phyloP scores from a whole-genome alignment of 768 basidiomycete genomes.

The Mycena albidolilacea region DNA sequence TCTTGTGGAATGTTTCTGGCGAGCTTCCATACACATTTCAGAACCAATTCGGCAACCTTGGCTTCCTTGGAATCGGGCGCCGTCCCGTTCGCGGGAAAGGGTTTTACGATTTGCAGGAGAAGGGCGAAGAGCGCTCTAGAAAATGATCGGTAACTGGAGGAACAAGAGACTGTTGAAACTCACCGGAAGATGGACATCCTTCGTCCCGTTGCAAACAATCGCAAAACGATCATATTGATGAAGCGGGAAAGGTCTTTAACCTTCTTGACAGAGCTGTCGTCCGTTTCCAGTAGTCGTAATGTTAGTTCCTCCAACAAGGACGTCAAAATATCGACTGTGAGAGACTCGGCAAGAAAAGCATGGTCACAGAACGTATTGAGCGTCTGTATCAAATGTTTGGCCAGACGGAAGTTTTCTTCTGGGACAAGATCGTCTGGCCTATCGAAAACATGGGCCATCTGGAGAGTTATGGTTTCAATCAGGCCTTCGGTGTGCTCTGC shows the following conservation, averaged over 20 bases:
- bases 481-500: constrained; percentile 87
- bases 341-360: constrained; percentile 85
- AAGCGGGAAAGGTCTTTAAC: constrained; percentile 95
- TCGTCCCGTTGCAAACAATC: constrained; percentile 91
- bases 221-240: constrained; percentile 98
- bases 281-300: constrained; percentile 91
- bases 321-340: constrained; percentile 88
- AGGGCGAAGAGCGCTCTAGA: constrained; percentile 83
- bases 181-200: constrained; percentile 94
- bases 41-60: constrained; percentile 91
- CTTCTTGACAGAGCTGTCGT: constrained; percentile 86
- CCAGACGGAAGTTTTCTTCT: constrained; percentile 90
- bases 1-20: constrained; percentile 95
- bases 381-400: constrained; percentile 98
- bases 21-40: constrained; percentile 99
- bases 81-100: constrained; percentile 84
- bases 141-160: constrained; percentile 30
- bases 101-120: constrained; percentile 86
- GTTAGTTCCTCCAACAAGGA: constrained; percentile 94
- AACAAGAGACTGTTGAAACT: constrained; percentile 44
- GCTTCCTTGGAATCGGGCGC: constrained; percentile 83
- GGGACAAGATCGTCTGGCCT: constrained; percentile 79
- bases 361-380: constrained; percentile 97
- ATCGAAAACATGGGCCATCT: constrained; percentile 95
- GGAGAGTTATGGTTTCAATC: constrained; percentile 90